These are phyloP conservation scores for Gyrodon lividus DNA, from an alignment of 768 basidiomycete species.

Conservation along the genomic window DNA sequence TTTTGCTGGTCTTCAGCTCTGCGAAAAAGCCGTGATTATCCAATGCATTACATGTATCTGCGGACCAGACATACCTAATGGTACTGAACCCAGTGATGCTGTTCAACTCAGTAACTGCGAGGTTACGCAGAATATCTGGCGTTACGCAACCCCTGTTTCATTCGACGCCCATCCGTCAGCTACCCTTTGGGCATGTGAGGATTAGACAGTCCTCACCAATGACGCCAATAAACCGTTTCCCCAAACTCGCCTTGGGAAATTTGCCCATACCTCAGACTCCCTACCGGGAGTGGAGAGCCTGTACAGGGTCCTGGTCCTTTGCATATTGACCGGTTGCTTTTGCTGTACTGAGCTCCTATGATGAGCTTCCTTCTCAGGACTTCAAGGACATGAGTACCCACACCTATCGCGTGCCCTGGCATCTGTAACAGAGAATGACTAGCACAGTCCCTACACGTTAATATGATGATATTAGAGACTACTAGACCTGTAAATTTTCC, in stretches of 20 bases:
- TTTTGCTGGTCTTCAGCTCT: conserved; percentile 64
- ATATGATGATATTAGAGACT: no score
- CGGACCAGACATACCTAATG: conserved; percentile 44
- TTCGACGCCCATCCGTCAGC: conserved; percentile 11
- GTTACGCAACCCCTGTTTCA: conserved; percentile 69
- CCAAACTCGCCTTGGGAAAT: conserved; percentile 45
- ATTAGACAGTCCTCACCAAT: conserved; percentile 52
- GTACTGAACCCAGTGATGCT: conserved; percentile 48
- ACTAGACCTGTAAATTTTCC: no score
- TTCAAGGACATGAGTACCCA: conserved; percentile 10
- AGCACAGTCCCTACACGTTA: background rate
- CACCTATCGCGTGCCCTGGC: conserved; percentile 32
- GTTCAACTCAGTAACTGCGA: conserved; percentile 45
- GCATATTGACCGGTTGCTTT: conserved; percentile 66
- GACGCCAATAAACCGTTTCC: conserved; percentile 71
- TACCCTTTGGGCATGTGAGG: conserved; percentile 10
- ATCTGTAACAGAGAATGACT: conserved; percentile 1
- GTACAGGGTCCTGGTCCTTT: conserved; percentile 62
- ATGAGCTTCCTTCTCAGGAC: conserved; percentile 5
- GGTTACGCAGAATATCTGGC: conserved; percentile 47
- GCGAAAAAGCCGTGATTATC: background rate
- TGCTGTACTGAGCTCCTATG: conserved; percentile 57
- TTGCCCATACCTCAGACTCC: conserved; percentile 65
- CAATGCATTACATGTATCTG: background rate
- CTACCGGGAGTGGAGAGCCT: conserved; percentile 50